phyloP scores from a whole-genome alignment of 257 asterid species.

The Solanum raphanifolium region DNA sequence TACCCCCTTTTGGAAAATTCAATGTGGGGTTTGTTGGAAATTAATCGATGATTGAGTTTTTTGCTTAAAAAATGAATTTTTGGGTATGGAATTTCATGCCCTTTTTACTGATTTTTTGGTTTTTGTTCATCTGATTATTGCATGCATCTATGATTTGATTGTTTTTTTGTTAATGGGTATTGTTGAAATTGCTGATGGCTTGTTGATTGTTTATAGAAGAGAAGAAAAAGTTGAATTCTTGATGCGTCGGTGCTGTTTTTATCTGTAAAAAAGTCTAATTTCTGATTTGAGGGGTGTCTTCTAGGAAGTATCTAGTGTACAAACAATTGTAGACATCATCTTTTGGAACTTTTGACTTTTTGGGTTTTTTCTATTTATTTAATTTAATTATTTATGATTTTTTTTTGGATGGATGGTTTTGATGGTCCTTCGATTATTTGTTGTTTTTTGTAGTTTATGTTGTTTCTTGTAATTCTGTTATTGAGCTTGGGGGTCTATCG shows the following conservation, averaged over 20 bases:
- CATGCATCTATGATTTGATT: background rate
- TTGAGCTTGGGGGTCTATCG: background rate
- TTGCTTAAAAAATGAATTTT: background rate
- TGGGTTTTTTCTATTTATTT: background rate
- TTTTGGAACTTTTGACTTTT: conserved; percentile 9
- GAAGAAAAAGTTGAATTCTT: background rate
- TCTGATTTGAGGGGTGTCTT: background rate
- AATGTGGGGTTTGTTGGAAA: conserved; percentile 4
- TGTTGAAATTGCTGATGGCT: background rate
- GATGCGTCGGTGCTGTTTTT: background rate
- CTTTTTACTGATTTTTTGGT: background rate
- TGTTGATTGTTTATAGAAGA: background rate
- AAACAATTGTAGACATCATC: conserved; percentile 9
- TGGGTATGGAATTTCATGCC: background rate
- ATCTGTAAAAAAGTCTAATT: background rate
- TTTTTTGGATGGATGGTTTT: background rate
- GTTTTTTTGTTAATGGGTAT: background rate
- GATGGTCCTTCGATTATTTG: background rate
- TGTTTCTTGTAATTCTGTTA: background rate
- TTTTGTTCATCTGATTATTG: background rate
- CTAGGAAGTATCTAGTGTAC: conserved; percentile 4
- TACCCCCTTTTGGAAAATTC: background rate
- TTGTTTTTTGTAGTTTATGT: background rate
- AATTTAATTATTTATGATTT: background rate
- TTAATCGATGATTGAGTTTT: background rate